Conservation (phyloP, 495 filamentous ascomycete genomes). For the Echria macrotheca region DNA sequence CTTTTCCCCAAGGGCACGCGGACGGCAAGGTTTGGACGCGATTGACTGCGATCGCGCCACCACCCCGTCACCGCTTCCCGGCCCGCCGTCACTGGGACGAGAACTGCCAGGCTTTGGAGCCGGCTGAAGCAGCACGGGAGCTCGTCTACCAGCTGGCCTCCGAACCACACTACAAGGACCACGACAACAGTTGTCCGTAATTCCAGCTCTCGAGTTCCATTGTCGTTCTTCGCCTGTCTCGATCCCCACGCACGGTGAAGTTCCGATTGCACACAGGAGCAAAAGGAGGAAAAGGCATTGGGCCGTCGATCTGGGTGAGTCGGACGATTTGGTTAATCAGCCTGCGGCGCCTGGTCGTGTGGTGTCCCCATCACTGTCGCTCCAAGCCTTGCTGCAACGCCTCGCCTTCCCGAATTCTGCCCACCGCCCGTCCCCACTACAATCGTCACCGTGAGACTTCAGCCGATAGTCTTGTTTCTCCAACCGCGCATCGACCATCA, state of each 20-base stretch:
- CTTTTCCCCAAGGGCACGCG: conserved; percentile 23
- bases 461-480: too few relatives aligned
- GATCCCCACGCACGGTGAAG: not conserved
- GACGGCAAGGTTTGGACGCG: conserved; percentile 24
- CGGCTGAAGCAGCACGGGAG: too few relatives aligned
- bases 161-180: not conserved
- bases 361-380: conserved; percentile 2
- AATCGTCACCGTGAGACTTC: too few relatives aligned
- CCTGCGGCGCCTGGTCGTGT: conserved; percentile 7
- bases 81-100: not conserved
- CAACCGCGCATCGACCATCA: too few relatives aligned
- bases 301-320: conserved; percentile 7
- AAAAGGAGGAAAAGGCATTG: conserved; percentile 2
- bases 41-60: conserved; percentile 13
- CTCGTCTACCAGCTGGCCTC: too few relatives aligned
- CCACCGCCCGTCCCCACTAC: conserved; percentile 3
- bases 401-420: conserved; percentile 3
- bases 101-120: not conserved
- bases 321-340: conserved; percentile 4
- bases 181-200: not conserved
- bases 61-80: conserved; percentile 1
- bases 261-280: too few relatives aligned
- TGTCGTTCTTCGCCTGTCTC: not conserved
- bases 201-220: not conserved
- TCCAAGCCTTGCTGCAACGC: conserved; percentile 5